These are phyloP conservation scores for Solanum boliviense DNA, from an alignment of 257 asterid genomes.

Conservation along the genomic window DNA sequence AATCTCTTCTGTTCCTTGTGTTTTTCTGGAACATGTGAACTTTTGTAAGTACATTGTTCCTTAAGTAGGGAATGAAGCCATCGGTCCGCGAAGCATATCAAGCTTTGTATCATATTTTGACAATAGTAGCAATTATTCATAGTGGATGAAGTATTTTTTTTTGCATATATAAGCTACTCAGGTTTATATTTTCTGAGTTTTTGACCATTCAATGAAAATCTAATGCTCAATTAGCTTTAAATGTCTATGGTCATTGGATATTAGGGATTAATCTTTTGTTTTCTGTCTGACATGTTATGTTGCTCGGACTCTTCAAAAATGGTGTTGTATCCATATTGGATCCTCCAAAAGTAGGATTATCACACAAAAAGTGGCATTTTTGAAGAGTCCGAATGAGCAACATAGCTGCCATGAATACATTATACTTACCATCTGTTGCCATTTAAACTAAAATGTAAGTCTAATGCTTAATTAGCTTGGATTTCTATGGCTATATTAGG, in stretches of 20 bases:
- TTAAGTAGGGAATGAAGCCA: constrained; percentile 62
- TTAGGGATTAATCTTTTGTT: not conserved
- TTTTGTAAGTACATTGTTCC: constrained; percentile 11
- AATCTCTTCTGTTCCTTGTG: constrained; percentile 15
- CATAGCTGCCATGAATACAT: not conserved
- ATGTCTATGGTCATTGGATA: not conserved
- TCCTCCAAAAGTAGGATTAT: not conserved
- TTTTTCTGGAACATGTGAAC: constrained; percentile 24
- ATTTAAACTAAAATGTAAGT: not conserved
- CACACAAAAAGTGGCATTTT: not conserved
- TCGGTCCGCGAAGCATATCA: constrained; percentile 48
- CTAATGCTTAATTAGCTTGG: not conserved
- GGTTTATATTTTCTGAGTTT: constrained; percentile 4
- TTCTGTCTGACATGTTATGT: not conserved
- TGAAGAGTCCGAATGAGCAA: not conserved
- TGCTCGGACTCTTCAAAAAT: not conserved
- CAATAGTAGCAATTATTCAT: constrained; percentile 16
- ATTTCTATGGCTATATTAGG: not conserved
- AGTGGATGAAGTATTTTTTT: constrained; percentile 9
- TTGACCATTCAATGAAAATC: not conserved
- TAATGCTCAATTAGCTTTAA: not conserved
- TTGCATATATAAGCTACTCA: constrained; percentile 4
- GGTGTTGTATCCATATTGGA: not conserved
- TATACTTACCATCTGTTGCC: not conserved
- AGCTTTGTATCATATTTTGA: constrained; percentile 24